Evolutionary conservation across 1,284 basidiomycete genomes (phyloP), one percentile per base, ranked within the genome.

Genomic region (Kalmanozyma brasiliensis): DNA sequence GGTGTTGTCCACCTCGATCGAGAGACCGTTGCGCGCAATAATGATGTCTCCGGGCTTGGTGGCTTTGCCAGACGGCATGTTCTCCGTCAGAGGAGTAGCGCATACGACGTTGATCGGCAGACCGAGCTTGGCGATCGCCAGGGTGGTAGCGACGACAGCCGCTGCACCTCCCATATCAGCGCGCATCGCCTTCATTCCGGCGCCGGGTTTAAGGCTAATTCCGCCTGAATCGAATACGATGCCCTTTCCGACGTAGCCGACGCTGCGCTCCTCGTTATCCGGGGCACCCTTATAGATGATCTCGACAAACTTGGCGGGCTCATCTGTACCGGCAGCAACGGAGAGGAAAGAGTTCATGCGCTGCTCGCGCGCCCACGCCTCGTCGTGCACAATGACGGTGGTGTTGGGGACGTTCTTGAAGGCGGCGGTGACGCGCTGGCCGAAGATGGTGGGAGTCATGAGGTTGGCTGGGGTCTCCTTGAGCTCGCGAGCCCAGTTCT

Each of bases 271-370:
- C 42, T 86, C 83, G 57, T 70, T 56, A 84, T 85, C 83, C 2
- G 86, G 78, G 6, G 88, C 88, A 29, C 92, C 92, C 36, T 89
- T 90, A 86, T 94, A 94, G 82, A 90, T 89, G 62, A 95, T 89
- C 84, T 94, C 92, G 52, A 95, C 85, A 83, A 94, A 88, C 81
- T 92, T 93, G 49, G 91, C 88, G 6, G 93, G 92, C 81, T 94
- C 90, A 14, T 87, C 85, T 8, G 90, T 89, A 26, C 93, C 93
- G 58, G 89, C 88, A 8, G 91, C 89, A 6, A 95, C 93, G 1
- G 91, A 93, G 23, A 95, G 87, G 87, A 94, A 94, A 2, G 90
- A 88, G 73, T 88, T 89, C 92, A 94, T 94, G 58, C 89, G 89
- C 84, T 91, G 90, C 82, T 89, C 85, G 52, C 87, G 85, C 11